Evolutionary conservation across 768 basidiomycete genomes (phyloP).

Genomic region (Piloderma croceum): DNA sequence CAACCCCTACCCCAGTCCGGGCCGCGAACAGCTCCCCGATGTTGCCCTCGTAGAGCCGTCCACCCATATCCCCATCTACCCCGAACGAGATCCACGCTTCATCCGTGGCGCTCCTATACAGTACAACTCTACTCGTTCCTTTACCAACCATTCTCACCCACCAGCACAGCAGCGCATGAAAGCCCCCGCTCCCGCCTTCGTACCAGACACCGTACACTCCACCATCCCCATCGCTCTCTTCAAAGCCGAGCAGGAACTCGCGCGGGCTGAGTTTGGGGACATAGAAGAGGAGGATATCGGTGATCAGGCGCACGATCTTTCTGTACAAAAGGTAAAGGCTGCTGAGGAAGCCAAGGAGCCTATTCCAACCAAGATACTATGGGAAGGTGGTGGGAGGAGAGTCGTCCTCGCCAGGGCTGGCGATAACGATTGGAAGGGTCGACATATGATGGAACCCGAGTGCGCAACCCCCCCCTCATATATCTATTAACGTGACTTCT

Average conservation of each 20-base stretch:
- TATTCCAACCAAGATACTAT: constrained; percentile 46
- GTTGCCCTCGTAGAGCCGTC: constrained; percentile 38
- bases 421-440: constrained; percentile 72
- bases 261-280: constrained; percentile 10
- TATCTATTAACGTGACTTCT: constrained; percentile 6
- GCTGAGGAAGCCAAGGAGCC: constrained; percentile 18
- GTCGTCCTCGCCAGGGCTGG: constrained; percentile 70
- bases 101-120: constrained; percentile 31
- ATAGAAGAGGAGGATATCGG: constrained; percentile 23
- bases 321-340: no score
- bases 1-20: no score
- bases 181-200: constrained; percentile 36
- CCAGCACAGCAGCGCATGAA: constrained; percentile 36
- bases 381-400: constrained; percentile 58
- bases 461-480: constrained; percentile 28
- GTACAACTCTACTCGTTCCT: constrained; percentile 41
- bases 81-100: constrained; percentile 27
- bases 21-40: constrained; percentile 30
- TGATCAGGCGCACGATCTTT: constrained; percentile 24
- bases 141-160: constrained; percentile 29
- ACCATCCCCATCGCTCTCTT: constrained; percentile 54
- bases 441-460: constrained; percentile 60
- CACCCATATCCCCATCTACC: constrained; percentile 33
- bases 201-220: constrained; percentile 56
- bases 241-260: constrained; percentile 24